Percentiles rank a stretch among this genome's conserved stretches.
phyloP scores from a whole-genome alignment of 352 stramenopile species.

The Phytophthora lateralis region DNA sequence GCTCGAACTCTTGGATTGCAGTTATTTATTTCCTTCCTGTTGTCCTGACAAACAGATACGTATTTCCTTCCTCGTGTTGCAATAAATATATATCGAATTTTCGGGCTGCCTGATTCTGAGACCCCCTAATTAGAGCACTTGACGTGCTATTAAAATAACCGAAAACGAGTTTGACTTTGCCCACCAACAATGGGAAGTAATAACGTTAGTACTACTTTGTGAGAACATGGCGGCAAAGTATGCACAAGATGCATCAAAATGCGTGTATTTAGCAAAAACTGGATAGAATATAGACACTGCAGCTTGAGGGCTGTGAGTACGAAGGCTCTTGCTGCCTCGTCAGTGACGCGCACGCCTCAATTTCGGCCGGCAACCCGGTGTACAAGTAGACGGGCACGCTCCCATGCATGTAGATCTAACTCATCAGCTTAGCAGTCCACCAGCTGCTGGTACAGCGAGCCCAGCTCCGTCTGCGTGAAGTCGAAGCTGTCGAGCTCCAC shows the following conservation, averaged over 20 bases:
- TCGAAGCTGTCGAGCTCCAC: conserved; percentile 59
- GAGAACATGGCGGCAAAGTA: no score
- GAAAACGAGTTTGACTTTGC: no score
- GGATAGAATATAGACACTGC: conserved; percentile 36
- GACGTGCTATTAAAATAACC: no score
- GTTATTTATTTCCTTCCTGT: no score
- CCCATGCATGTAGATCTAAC: conserved; percentile 4
- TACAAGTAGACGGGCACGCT: conserved; percentile 15
- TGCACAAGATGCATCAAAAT: conserved; percentile 30
- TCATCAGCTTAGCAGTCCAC: conserved; percentile 29
- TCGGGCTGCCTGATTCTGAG: no score
- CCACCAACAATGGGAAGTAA: no score
- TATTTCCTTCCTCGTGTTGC: no score
- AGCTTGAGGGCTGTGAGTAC: conserved; percentile 22
- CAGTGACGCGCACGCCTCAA: conserved; percentile 10
- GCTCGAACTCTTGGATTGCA: no score
- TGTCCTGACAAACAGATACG: no score
- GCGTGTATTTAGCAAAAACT: conserved; percentile 32
- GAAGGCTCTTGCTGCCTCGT: conserved; percentile 10
- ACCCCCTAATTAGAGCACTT: no score
- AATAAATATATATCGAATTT: no score
- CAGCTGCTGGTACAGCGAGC: conserved; percentile 39
- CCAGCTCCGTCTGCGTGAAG: conserved; percentile 43
- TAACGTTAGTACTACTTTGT: no score
- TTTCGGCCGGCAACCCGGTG: conserved; percentile 1